Percentiles rank a stretch among this genome's conserved stretches.
Evolutionary conservation across 441 rosid genomes (phyloP).

Genomic region (Euphorbia corollata): DNA sequence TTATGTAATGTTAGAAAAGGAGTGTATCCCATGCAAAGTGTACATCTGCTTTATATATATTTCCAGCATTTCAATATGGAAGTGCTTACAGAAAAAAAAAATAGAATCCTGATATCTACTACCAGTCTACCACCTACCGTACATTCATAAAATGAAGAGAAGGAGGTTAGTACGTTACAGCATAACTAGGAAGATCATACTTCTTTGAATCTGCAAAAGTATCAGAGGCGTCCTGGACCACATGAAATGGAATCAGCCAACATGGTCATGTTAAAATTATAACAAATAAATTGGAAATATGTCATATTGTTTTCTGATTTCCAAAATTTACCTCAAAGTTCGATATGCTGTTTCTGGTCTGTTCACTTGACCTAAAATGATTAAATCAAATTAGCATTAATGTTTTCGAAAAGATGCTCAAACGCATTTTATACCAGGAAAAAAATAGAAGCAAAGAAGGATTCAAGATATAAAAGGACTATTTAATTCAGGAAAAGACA

Average conservation of each 20-base stretch:
- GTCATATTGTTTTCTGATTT: not conserved
- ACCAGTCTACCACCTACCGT: not conserved
- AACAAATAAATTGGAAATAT: not conserved
- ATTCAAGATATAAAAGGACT: not conserved
- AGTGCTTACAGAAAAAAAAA: not conserved
- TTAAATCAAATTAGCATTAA: constrained; percentile 9
- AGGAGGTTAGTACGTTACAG: constrained; percentile 36
- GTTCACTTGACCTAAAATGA: constrained; percentile 46
- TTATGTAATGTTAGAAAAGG: constrained; percentile 4
- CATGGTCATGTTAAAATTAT: not conserved
- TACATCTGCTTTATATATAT: too few species aligned
- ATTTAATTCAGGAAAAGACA: constrained; percentile 7
- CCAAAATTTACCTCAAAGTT: constrained; percentile 37
- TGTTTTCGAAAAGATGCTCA: constrained; percentile 7
- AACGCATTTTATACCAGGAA: not conserved
- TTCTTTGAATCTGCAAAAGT: constrained; percentile 39
- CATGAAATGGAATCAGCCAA: constrained; percentile 21
- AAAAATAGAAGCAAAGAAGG: not conserved
- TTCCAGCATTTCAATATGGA: not conserved
- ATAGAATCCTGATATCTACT: not conserved
- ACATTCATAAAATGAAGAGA: not conserved
- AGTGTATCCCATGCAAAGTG: not conserved
- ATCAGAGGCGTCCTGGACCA: constrained; percentile 36
- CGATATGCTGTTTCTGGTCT: constrained; percentile 26
- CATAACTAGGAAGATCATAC: constrained; percentile 78